Evolutionary conservation across 2,329 filamentous ascomycete genomes (phyloP).

Genomic region (Diaporthe eres): DNA sequence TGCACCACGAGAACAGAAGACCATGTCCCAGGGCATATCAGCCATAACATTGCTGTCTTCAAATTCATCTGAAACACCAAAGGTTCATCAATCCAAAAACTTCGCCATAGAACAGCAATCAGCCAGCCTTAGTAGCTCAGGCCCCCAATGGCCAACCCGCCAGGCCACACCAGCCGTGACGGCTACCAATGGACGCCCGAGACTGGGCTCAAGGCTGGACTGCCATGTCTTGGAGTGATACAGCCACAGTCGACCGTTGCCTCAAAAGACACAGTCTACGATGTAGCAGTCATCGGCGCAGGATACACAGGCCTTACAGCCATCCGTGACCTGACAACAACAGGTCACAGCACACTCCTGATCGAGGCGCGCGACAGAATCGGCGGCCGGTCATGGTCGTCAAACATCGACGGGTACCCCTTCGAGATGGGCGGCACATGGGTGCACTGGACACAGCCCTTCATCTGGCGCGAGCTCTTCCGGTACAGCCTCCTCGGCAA

Average conservation of each 20-base stretch:
- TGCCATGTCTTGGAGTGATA: slow-evolving; percentile 40
- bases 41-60: not conserved
- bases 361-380: slow-evolving; percentile 63
- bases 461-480: slow-evolving; percentile 60
- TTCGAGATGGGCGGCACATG: slow-evolving; percentile 66
- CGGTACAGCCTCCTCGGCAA: slow-evolving; percentile 60
- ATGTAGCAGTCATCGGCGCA: slow-evolving; percentile 50
- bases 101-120: not conserved
- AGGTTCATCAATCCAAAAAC: not conserved
- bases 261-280: slow-evolving; percentile 32
- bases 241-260: slow-evolving; percentile 24
- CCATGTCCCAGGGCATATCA: not conserved
- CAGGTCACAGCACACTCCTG: slow-evolving; percentile 56
- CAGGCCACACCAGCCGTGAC: slow-evolving; percentile 39
- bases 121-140: not conserved
- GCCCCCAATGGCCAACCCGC: slow-evolving; percentile 34
- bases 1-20: not conserved
- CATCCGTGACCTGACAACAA: slow-evolving; percentile 46
- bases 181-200: slow-evolving; percentile 43
- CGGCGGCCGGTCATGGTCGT: slow-evolving; percentile 62
- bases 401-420: slow-evolving; percentile 58
- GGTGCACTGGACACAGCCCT: slow-evolving; percentile 61
- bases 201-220: slow-evolving; percentile 38
- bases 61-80: not conserved
- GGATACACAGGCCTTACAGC: slow-evolving; percentile 52